Evolutionary conservation across 1,284 basidiomycete genomes (phyloP), one percentile per base, ranked within the genome.

Genomic region (Pseudomicrostroma phylloplanum): DNA sequence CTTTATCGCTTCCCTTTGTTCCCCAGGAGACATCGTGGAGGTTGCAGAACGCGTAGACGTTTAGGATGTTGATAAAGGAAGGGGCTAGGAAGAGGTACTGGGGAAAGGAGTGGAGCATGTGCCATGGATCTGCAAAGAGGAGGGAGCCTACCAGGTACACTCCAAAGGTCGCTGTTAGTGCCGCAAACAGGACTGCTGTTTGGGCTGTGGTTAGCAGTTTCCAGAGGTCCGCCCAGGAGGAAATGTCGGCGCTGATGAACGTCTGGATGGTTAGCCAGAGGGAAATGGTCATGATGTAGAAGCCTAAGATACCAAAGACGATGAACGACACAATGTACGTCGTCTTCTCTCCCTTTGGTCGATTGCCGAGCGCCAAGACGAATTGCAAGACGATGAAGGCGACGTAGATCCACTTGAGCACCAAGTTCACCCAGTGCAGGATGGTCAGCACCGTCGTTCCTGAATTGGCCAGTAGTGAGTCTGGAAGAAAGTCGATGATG

Each of bases 71-170:
- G 56, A 88, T 92, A 82, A 94, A 93, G 71, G 89, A 91, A 0
- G 90, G 90, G 17, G 92, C 92, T 59, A 96, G 80, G 67, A 88
- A 86, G 71, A 73, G 67, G 80, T 96, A 97, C 80, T 96, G 93
- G 70, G 89, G 83, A 84, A 96, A 93, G 74, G 90, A 92, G n/a
- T 90, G 91, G 80, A 94, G 86, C 88, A 98, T 62, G 80, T 97
- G 93, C 93, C 93, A 96, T 6, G 93, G 93, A 81, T 97, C 93
- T 64, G 92, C 90, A 76, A 93, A 97, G 72, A 96, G 85, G 80
- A 93, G 85, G 1, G 91, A 96, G 1, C 90, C 85, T 30, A 89
- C 79, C 64, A 92, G 83, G 81, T 79, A 79, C 51, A 79, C 67
- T 21, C 76, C 77, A 58, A 76, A 79, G 43, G 74, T 79, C 11